phyloP scores from a whole-genome alignment of 1,284 basidiomycete genomes.

The Puccinia polysora region DNA sequence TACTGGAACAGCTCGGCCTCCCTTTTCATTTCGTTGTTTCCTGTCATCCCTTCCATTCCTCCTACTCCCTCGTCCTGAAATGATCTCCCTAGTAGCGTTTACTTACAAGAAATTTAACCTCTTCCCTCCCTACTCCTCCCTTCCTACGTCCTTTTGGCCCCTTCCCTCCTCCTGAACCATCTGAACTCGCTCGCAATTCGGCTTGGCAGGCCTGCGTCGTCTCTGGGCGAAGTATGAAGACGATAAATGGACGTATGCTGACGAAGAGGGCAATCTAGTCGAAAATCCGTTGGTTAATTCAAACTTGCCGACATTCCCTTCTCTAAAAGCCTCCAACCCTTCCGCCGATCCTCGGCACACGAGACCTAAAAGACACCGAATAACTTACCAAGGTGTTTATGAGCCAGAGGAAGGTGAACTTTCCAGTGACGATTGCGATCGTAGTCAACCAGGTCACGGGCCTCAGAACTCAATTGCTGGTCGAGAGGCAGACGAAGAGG shows the following conservation, averaged over 20 bases:
- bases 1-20: slow-evolving; percentile 43
- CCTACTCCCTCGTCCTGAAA: not conserved
- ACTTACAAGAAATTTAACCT: too few relatives aligned
- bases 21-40: too few relatives aligned
- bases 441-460: not conserved
- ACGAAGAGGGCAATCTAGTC: slow-evolving; percentile 30
- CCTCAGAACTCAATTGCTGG: not conserved
- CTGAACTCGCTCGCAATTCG: not conserved
- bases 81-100: slow-evolving; percentile 2
- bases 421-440: not conserved
- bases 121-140: too few relatives aligned
- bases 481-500: not conserved
- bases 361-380: not conserved
- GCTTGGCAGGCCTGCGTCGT: slow-evolving; percentile 10
- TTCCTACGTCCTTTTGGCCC: not conserved
- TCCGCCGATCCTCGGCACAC: not conserved
- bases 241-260: slow-evolving; percentile 26
- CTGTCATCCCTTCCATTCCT: too few relatives aligned
- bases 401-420: slow-evolving; percentile 18
- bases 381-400: slow-evolving; percentile 11
- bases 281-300: not conserved
- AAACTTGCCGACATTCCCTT: not conserved
- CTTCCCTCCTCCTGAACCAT: not conserved
- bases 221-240: slow-evolving; percentile 38
- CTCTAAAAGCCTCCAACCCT: not conserved